A percentile compares a stretch with the other conserved stretches of the same genome.
Conservation (phyloP, 176 grass and related monocot genomes). For the Guadua angustifolia region DNA sequence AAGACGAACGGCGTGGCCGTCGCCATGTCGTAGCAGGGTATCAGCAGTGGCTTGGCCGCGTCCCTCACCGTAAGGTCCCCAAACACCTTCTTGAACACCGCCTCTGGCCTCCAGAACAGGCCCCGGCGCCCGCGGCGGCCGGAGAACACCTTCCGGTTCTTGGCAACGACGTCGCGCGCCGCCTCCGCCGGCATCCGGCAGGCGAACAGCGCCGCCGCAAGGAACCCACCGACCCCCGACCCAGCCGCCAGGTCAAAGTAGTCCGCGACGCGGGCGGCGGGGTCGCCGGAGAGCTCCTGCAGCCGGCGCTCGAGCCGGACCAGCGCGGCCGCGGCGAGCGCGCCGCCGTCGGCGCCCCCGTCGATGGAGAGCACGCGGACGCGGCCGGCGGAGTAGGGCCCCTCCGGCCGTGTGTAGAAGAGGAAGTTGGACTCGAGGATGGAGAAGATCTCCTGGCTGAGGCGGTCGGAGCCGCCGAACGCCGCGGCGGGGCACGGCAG, state of each 20-base stretch:
- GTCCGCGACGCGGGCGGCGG: conserved; percentile 42
- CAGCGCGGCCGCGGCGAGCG: conserved; percentile 59
- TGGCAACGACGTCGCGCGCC: conserved; percentile 51
- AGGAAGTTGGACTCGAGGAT: conserved; percentile 84
- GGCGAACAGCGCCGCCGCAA: conserved; percentile 65
- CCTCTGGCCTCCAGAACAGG: conserved; percentile 28
- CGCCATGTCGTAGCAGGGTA: conserved; percentile 77
- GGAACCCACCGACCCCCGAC: conserved; percentile 66
- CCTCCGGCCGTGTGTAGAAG: conserved; percentile 38
- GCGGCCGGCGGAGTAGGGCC: neutral
- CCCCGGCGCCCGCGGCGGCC: neutral
- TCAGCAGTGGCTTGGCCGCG: conserved; percentile 72
- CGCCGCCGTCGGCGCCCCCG: conserved; percentile 40
- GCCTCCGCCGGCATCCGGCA: conserved; percentile 60
- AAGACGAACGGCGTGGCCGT: conserved; percentile 75
- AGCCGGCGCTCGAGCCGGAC: conserved; percentile 56
- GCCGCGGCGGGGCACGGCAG: neutral
- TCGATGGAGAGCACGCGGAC: conserved; percentile 82
- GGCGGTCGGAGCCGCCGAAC: conserved; percentile 45
- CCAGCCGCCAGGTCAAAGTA: conserved; percentile 77
- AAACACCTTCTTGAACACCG: conserved; percentile 53
- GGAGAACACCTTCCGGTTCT: conserved; percentile 49
- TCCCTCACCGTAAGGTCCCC: conserved; percentile 66
- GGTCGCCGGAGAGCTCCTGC: conserved; percentile 64
- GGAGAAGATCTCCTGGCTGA: conserved; percentile 82